These are phyloP conservation scores for Pinus tabuliformis DNA, from an alignment of 75 land plant genomes.

Conservation along the genomic window DNA sequence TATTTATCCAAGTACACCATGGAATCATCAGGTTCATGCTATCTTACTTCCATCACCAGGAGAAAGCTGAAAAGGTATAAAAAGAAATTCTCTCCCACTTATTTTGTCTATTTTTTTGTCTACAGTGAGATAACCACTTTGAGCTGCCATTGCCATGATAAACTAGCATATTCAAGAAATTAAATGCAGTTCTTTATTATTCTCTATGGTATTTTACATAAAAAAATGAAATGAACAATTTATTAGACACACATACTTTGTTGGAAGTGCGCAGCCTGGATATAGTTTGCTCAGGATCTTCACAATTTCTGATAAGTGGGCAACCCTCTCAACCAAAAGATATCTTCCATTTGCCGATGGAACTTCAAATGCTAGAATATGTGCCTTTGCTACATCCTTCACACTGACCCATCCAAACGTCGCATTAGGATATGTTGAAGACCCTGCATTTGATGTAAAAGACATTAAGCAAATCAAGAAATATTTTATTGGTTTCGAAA, in stretches of 20 bases:
- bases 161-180: background rate
- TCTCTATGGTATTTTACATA: background rate
- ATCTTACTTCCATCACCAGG: background rate
- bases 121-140: background rate
- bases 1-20: background rate
- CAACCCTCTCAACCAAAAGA: conserved; percentile 11
- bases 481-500: background rate
- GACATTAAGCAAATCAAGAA: background rate
- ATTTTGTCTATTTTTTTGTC: background rate
- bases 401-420: conserved; percentile 19
- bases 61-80: background rate
- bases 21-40: background rate
- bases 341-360: conserved; percentile 20
- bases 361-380: conserved; percentile 20
- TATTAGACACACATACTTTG: conserved; percentile 4
- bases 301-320: conserved; percentile 14
- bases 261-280: conserved; percentile 8
- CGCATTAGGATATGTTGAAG: conserved; percentile 11
- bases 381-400: conserved; percentile 23
- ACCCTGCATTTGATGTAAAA: conserved; percentile 7
- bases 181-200: background rate
- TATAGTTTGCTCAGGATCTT: conserved; percentile 1
- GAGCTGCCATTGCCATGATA: background rate
- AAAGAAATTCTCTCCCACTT: background rate
- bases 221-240: background rate